Evolutionary conservation across 176 grass and related monocot species (phyloP), one percentile per base, ranked within the genome.

Genomic region (Thinopyrum elongatum): DNA sequence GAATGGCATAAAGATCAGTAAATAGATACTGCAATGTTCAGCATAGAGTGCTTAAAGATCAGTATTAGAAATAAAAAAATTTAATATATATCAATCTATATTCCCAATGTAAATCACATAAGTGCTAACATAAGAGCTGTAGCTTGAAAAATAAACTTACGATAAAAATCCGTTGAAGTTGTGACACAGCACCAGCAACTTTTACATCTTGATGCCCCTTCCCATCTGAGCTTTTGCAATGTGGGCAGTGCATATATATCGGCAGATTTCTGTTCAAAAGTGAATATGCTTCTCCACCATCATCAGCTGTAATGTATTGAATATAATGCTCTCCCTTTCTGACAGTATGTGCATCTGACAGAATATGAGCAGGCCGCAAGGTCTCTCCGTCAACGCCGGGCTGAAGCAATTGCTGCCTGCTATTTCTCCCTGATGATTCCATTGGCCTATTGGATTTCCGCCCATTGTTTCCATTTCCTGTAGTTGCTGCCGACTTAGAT

Each of bases 231-330:
- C 36, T 85, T 67, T 87, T 95, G 82, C 97, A 98, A 83, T 98
- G 85, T 71, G 94, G 97, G 62, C 94, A 98, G 65, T 92, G 91
- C 94, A 98, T 92, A 94, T 94, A 95, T 94, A 98, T 83, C 46
- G 97, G 97, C 75, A 98, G 84, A 72, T 94, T 98, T 84, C 84
- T 93, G 85, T 94, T 98, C 49, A 95, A 83, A 6, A 98, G 84
- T 79, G 93, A 94, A 94, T 88, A 94, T 90, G 93, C 94, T 85
- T 89, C 86, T 81, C 88, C 93, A 25, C 88, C 90, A 84, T 94
- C 83, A 84, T 95, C 90, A 65, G 90, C 36, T 86, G 73, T 87
- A 76, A 91, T 27, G 68, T 76, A 66, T 59, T n/a, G 86, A 86
- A 79, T 78, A 92, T 26, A 90, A n/a, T 70, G 70, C 22, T 78